A percentile compares a stretch with the other conserved stretches of the same genome.
Conservation (phyloP, 495 filamentous ascomycete species). For the Chaetomium cochliodes region DNA sequence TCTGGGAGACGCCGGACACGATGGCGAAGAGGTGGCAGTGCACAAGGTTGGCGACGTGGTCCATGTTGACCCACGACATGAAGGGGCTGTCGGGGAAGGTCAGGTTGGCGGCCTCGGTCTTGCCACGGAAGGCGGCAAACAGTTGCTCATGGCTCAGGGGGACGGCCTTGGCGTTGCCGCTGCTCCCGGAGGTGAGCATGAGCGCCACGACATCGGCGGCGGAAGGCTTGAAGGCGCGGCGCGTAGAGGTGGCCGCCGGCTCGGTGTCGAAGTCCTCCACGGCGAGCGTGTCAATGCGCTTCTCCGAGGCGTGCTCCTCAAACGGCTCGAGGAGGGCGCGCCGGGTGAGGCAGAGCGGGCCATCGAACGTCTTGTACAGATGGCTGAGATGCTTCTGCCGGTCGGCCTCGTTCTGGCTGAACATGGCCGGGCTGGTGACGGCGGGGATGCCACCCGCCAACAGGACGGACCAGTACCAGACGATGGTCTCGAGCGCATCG, state of each 20-base stretch:
- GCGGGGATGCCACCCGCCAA: slow-evolving; percentile 14
- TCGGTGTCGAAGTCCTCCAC: slow-evolving; percentile 4
- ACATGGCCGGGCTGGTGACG: slow-evolving; percentile 18
- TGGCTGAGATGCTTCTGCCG: slow-evolving; percentile 12
- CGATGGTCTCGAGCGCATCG: slow-evolving; percentile 13
- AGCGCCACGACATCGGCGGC: slow-evolving; percentile 27
- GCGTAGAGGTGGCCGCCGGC: background rate
- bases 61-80: slow-evolving; percentile 53
- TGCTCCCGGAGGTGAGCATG: slow-evolving; percentile 61
- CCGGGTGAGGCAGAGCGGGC: slow-evolving; percentile 1
- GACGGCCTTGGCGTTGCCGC: slow-evolving; percentile 56
- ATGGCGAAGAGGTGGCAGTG: slow-evolving; percentile 54
- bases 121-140: slow-evolving; percentile 47
- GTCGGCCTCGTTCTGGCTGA: slow-evolving; percentile 13
- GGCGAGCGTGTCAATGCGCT: slow-evolving; percentile 10
- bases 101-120: slow-evolving; percentile 27
- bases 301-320: slow-evolving; percentile 10
- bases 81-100: slow-evolving; percentile 32
- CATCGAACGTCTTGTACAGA: slow-evolving; percentile 12
- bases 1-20: slow-evolving; percentile 40
- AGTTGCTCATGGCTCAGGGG: slow-evolving; percentile 47
- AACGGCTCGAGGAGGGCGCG: slow-evolving; percentile 5
- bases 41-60: slow-evolving; percentile 54
- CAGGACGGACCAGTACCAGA: slow-evolving; percentile 17
- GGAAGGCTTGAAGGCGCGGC: slow-evolving; percentile 8